These are phyloP conservation scores for Logfia minima DNA, from an alignment of 129 eudicot species.

Conservation along the genomic window DNA sequence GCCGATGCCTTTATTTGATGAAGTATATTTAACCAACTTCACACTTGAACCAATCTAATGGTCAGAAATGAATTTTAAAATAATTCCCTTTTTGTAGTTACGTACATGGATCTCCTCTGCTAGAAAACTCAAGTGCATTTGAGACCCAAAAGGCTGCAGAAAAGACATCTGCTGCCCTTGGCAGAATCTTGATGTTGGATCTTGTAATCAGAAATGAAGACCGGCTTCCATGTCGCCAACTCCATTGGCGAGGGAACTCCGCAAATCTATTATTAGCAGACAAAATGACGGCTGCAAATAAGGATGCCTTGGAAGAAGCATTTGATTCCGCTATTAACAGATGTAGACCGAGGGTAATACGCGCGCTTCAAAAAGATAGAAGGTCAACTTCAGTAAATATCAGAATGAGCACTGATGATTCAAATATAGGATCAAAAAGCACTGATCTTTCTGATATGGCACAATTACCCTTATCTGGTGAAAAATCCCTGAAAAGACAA, in stretches of 20 bases:
- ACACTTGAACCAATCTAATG: constrained; percentile 3
- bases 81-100: constrained; percentile 53
- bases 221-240: constrained; percentile 84
- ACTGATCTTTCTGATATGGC: constrained; percentile 61
- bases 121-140: constrained; percentile 80
- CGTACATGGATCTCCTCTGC: constrained; percentile 83
- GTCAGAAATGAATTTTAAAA: constrained; percentile 6
- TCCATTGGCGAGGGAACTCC: constrained; percentile 94
- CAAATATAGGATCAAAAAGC: constrained; percentile 50
- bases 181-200: constrained; percentile 89
- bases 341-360: constrained; percentile 73
- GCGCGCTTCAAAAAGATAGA: constrained; percentile 80
- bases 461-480: constrained; percentile 61
- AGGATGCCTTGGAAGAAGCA: constrained; percentile 67
- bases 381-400: constrained; percentile 84
- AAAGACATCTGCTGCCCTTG: constrained; percentile 89
- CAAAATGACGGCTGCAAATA: constrained; percentile 52
- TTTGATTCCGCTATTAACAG: constrained; percentile 72
- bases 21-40: constrained; percentile 44
- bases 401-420: constrained; percentile 54
- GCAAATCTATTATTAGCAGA: constrained; percentile 87
- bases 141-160: constrained; percentile 70
- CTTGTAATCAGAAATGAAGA: constrained; percentile 98
- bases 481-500: constrained; percentile 49
- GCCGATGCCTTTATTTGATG: constrained; percentile 90